Base-by-base conservation (phyloP, 371 early-diverging fungal species). In the Mucor irregularis region DNA sequence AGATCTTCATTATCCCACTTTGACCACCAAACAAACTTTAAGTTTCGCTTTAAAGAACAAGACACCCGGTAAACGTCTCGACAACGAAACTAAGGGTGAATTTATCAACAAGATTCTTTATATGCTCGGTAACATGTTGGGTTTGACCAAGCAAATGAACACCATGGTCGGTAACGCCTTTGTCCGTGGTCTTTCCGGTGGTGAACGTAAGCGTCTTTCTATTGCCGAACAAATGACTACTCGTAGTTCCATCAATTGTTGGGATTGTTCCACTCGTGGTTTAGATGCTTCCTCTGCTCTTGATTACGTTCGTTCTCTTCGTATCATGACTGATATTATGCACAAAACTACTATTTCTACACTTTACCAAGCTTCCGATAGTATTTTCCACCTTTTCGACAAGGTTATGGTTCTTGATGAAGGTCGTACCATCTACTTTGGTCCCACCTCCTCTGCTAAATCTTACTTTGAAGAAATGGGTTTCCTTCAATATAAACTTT, bases 261-360 rank as follows among this genome's bases (percentile, higher is more conserved):
- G 88, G 77, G 91, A 92, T 62, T 89, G 88, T 48, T 81, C 88
- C 34, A 89, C 88, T n/a, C 82, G 81, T 51, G 92, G 93, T 48
- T 61, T 94, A n/a, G 95, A 94, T 73, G 80, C 89, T n/a, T 84
- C 89, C 47, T 89, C 88, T 30, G 91, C 93, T 45, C 72, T 86
- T 16, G 84, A 86, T 59, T 84, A 85, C 52, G 68, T 86, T 19
- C 69, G 79, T 58, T 76, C 80, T 33, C 73, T 88, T 31, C 81
- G 81, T 59, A 76, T 81, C 42, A 71, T 76, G 65, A 76, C 80
- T 29, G 81, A 83, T 38, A 69, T 77, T 7, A 37, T 74, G 48
- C 81, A 84, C 55, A 83, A 83, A 44, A 73, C 86, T 30, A 80
- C 85, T 16, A 61, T 83, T 25, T 72, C 76, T 22, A 78, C 78